Evolutionary conservation across 768 basidiomycete genomes (phyloP), one percentile per base, ranked within the genome.

Genomic region (Tylopilus sp.): DNA sequence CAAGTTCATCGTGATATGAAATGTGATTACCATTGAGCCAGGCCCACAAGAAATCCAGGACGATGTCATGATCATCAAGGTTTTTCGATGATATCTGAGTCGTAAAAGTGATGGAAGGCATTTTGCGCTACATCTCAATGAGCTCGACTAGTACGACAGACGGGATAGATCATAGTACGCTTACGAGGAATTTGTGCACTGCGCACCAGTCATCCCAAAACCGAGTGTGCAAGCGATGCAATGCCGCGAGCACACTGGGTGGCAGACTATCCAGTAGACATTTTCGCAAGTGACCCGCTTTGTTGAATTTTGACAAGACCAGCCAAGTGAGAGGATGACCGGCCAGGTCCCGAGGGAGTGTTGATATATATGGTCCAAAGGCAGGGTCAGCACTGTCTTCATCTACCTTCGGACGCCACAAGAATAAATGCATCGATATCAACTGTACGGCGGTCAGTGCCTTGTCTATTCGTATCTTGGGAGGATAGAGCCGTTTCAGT

Each of bases 311-410:
- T 48, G 67, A 61, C 13, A 58, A 53, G 42, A 79, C 73, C 5
- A 78, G 51, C 91, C 90, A 93, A 18, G 84, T 79, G n/a, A 97
- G 73, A 6, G 95, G 95, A 70, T 97, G 93, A 22, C 73, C 73
- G 38, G 75, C 75, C 66, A 98, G 95, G 25, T 82, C 69, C 48
- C 65, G 65, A 3, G 95, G 95, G 23, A 98, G 71, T 1, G 83
- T 76, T 0, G 85, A 83, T 41, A 97, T 83, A 64, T 92, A 97
- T 2, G 90, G 85, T 23, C 85, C 81, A 66, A 85, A 86, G 13
- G 65, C 66, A 57, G 77, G 71, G 59, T 89, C 86, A 22, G 53
- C 55, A 20, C 81, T 83, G 17, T 72, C 70, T 3, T 61, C 66
- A 7, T 64, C 61, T n/a, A 50, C 59, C 30, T 53, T 48, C 2